Base-by-base conservation (phyloP, 2,329 filamentous ascomycete species). In the Cercospora zeina region DNA sequence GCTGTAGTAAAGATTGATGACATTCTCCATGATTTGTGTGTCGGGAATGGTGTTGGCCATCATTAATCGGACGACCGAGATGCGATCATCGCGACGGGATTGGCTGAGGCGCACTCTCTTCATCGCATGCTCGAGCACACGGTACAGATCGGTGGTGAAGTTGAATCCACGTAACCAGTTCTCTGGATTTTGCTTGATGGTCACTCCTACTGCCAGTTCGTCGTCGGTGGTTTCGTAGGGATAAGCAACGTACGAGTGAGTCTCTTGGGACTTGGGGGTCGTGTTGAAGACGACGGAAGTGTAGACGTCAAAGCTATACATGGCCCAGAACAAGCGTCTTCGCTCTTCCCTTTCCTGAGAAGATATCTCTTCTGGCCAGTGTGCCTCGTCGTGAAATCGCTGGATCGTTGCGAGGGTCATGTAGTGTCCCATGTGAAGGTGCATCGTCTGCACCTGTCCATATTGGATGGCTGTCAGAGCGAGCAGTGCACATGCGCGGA, bases 101-200 rank as follows among this genome's bases (percentile, higher is more conserved):
- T 64, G 58, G 34, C 62, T 67, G 27, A 68, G 54, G 31, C 68
- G 65, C 51, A 71, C 59, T 30, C 68, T 64, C 39, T 67, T 70
- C 1, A 77, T 69, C 10, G 78, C 79, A 64, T 85, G 82, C 67
- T 85, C 83, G 14, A 86, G 72, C 8, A 85, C 76, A 4, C 82
- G 79, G 67, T 85, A 85, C 0, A 85, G 72, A 67, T 85, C 82
- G 0, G 81, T 84, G 6, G 79, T 82, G 62, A 84, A 84, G 70
- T 85, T 85, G 82, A 81, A 85, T 16, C 83, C 83, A 45, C 77
- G 76, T 7, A 85, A 72, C 83, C 83, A 85, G 61, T 74, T 75
- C 21, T 66, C 69, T 59, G 66, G 62, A 33, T 70, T 61, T n/a
- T 61, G 53, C 5, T 65, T 62, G 11, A 61, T 61, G 13, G 67